Base-by-base conservation (phyloP, 2,329 filamentous ascomycete genomes). In the Camptophora hylomeconis region DNA sequence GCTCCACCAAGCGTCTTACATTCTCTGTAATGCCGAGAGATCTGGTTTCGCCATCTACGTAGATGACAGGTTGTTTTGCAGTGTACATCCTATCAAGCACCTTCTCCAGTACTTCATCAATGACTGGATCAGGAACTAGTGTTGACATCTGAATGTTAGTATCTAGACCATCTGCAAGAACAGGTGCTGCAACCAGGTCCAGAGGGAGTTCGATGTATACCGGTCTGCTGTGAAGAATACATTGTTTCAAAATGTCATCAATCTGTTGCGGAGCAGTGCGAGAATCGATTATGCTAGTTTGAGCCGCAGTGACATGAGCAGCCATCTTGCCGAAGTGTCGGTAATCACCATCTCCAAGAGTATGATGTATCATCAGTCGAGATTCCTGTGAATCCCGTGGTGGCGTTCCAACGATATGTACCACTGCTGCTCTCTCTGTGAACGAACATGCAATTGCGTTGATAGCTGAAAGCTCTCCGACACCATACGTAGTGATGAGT, bases 61-160 rank as follows among this genome's bases (percentile, higher is more conserved):
- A 35, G 24, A 72, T 63, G 19, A 63, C 33, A 0, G 66, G 65
- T 19, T 54, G 53, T 24, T 60, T 58, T 2, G 62, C 54, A 1
- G 41, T 35, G 18, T 63, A 53, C 0, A 70, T 52, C n/a, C 50
- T 54, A 1, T 51, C 46, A 4, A 67, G 24, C 5, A 66, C 42
- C 10, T 83, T 73, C 20, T 81, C 72, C 7, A 92, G 79, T 2
- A 17, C 28, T 12, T 33, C 27, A 24, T 34, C 31, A 11, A 32
- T 13, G 8, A 25, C 24, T 9, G 24, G 18, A 7, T n/a, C 10
- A 19, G 20, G 20, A 9, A 25, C 24, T 3, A 15, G n/a, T 2
- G 72, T 69, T 33, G 72, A 68, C 1, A 60, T 52, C 2, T 89
- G 57, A 0, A 62, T 75, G n/a, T 75, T 66, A 8, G 92, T 64